Evolutionary conservation across 768 basidiomycete species (phyloP).

Genomic region (Leucocoprinus leucothites): DNA sequence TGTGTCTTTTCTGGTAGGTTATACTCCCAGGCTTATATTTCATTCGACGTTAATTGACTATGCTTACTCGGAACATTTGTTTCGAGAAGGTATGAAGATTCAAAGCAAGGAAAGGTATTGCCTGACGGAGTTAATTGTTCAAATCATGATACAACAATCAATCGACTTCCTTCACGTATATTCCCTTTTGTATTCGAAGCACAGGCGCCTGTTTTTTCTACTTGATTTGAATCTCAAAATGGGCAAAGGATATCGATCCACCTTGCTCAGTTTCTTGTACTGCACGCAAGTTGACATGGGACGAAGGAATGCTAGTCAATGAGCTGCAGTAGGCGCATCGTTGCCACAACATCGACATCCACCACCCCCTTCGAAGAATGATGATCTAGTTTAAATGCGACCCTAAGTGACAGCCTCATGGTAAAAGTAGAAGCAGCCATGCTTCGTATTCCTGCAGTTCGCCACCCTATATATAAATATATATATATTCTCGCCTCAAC

Average conservation of each 20-base stretch:
- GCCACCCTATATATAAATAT: constrained; percentile 5
- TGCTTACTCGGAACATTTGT: not conserved
- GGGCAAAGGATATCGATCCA: no score
- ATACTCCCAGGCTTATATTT: not conserved
- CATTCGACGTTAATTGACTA: not conserved
- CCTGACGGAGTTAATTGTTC: not conserved
- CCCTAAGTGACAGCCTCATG: constrained; percentile 13
- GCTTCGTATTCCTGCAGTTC: constrained; percentile 2
- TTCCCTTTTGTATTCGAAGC: not conserved
- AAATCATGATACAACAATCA: not conserved
- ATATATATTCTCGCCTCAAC: not conserved
- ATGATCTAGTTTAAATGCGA: constrained; percentile 12
- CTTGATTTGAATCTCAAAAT: not conserved
- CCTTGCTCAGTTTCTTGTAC: no score
- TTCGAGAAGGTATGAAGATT: no score
- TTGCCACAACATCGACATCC: constrained; percentile 3
- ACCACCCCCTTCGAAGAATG: not conserved
- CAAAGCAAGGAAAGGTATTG: not conserved
- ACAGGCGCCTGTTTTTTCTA: not conserved
- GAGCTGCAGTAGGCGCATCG: not conserved
- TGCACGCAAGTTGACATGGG: not conserved
- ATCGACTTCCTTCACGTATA: not conserved
- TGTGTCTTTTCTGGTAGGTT: no score
- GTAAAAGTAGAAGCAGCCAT: constrained; percentile 1
- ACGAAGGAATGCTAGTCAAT: not conserved